Evolutionary conservation across 371 early-diverging fungal species (phyloP).

Genomic region (Mucor lusitanicus): DNA sequence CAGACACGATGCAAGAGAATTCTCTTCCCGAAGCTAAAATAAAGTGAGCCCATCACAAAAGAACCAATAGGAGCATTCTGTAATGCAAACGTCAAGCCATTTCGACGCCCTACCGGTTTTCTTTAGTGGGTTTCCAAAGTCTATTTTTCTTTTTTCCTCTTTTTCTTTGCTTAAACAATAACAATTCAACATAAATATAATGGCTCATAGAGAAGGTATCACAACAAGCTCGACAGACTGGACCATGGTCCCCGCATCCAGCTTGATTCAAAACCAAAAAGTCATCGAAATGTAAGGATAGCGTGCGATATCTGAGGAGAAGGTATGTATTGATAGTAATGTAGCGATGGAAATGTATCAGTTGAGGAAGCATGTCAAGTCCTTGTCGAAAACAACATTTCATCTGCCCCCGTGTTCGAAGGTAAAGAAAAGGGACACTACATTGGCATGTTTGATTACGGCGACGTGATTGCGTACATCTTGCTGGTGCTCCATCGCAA

Average conservation of each 20-base stretch:
- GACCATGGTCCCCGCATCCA: constrained; percentile 55
- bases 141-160: neutral
- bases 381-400: constrained; percentile 47
- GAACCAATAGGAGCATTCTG: neutral
- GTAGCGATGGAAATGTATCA: constrained; percentile 38
- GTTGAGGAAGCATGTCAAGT: constrained; percentile 52
- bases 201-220: constrained; percentile 58
- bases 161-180: neutral
- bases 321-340: neutral
- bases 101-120: neutral
- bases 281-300: constrained; percentile 58
- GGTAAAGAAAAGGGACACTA: constrained; percentile 46
- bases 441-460: constrained; percentile 88
- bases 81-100: neutral
- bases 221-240: constrained; percentile 55
- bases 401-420: constrained; percentile 76
- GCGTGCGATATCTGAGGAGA: neutral
- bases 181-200: neutral
- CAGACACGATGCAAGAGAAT: neutral
- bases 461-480: constrained; percentile 64
- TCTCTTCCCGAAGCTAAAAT: neutral
- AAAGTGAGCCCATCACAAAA: neutral
- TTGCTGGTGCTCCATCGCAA: constrained; percentile 36
- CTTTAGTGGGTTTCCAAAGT: neutral
- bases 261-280: constrained; percentile 52